Base-by-base conservation (phyloP, 2,329 filamentous ascomycete species). In the Pezicula radicicola region DNA sequence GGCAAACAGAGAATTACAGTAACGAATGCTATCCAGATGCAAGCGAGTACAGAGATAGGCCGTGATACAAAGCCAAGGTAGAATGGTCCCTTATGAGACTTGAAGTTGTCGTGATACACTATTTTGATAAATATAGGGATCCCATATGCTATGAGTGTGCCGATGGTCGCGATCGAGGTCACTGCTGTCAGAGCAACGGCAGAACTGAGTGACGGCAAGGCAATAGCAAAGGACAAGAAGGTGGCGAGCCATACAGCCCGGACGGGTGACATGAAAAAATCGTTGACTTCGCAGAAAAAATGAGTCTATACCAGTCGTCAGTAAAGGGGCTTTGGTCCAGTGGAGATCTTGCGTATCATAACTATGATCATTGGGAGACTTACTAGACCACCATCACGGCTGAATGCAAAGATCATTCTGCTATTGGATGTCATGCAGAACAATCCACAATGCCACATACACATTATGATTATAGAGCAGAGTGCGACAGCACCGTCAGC, bases 371-470 rank as follows among this genome's bases (percentile, higher is more conserved):
- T 27, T 10, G 35, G n/a, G 27, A 45, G 13, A 55, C 69, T 62
- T 51, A 63, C 60, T 53, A 83, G 75, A n/a, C 78, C 79, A n/a
- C 75, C 70, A 57, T 83, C 79, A 15, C 79, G 72, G 0, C 75
- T 70, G 59, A 83, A 82, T 1, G 78, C 78, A 58, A 81, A 83
- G 76, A 82, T 82, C 79, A 82, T 82, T 21, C 79, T 71, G 36
- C 72, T 76, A 60, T 82, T 82, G 47, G 70, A 75, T 0, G 79
- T 83, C 69, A 84, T 71, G 47, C 72, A 76, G 60, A 84, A 83
- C 0, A 83, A 69, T 0, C 80, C 80, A 54, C 78, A 82, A 61
- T 83, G 80, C 80, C 80, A 84, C 3, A 83, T 76, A 50, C 80
- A 83, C 27, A 83, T 66, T 57, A 83, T 80, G 55, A 83, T 72